A percentile compares a stretch with the other conserved stretches of the same genome.
Conservation (phyloP, 106 monocot genomes). For the Platanthera guangdongensis region DNA sequence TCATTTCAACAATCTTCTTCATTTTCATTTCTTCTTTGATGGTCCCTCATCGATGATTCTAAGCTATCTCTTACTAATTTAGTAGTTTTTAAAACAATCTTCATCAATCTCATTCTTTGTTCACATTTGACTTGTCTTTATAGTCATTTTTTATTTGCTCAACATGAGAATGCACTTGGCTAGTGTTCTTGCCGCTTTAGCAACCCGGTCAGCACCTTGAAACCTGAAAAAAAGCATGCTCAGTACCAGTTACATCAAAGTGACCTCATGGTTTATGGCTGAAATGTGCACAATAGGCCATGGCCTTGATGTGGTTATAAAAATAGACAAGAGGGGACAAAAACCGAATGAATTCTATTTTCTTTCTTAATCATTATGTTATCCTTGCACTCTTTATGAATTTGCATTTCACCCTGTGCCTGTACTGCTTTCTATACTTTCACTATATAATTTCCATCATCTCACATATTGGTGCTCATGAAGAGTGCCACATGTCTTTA, state of each 20-base stretch:
- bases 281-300: neutral
- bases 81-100: no score
- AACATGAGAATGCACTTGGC: no score
- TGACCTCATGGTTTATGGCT: neutral
- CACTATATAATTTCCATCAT: conserved; percentile 3
- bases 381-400: neutral
- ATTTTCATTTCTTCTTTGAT: no score
- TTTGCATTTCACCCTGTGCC: neutral
- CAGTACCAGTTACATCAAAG: neutral
- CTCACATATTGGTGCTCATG: conserved; percentile 1
- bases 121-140: no score
- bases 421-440: neutral
- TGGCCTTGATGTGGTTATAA: neutral
- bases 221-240: neutral
- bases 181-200: neutral
- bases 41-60: no score
- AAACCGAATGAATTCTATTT: neutral
- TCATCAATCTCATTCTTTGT: no score
- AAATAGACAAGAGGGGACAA: neutral
- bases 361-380: neutral
- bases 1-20: no score
- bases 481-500: conserved; percentile 10
- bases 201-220: neutral
- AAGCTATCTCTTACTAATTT: no score
- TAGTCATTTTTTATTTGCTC: no score